phyloP scores from a whole-genome alignment of 371 early-diverging fungal species.

The Actinomortierella wolfii region DNA sequence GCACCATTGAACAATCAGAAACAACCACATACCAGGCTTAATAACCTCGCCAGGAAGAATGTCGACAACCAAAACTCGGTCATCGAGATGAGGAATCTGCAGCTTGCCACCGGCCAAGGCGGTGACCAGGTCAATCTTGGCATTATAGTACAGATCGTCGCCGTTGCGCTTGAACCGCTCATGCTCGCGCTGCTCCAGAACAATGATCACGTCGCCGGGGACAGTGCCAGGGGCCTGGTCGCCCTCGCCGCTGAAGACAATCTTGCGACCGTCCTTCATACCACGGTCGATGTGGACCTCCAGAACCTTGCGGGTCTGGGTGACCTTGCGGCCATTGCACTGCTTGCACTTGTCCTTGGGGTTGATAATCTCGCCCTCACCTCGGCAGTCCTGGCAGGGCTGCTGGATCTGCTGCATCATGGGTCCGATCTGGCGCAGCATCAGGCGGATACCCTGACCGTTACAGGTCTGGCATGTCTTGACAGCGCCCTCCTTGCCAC shows the following conservation, averaged over 20 bases:
- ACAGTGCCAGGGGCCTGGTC: constrained; percentile 80
- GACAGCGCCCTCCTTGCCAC: constrained; percentile 71
- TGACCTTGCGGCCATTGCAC: constrained; percentile 88
- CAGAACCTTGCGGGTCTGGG: constrained; percentile 80
- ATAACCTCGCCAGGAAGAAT: constrained; percentile 95
- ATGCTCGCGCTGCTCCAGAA: constrained; percentile 91
- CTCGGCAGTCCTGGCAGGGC: constrained; percentile 88
- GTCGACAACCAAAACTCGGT: constrained; percentile 81
- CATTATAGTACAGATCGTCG: constrained; percentile 82
- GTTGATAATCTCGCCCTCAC: constrained; percentile 87
- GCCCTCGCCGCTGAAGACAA: constrained; percentile 90
- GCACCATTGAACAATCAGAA: not conserved
- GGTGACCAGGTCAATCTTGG: constrained; percentile 89
- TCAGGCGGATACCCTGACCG: constrained; percentile 85
- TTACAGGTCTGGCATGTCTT: constrained; percentile 76
- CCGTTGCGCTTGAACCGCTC: constrained; percentile 86
- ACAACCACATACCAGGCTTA: constrained; percentile 64
- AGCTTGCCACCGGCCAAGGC: constrained; percentile 94
- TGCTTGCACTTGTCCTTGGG: constrained; percentile 86
- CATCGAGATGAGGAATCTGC: constrained; percentile 88
- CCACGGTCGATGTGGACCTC: constrained; percentile 92
- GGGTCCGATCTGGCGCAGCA: constrained; percentile 93
- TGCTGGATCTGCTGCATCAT: constrained; percentile 98
- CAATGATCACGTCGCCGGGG: constrained; percentile 89
- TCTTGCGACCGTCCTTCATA: constrained; percentile 94